phyloP scores from a whole-genome alignment of 2,329 filamentous ascomycete species.

The Alternaria triticimaculans region DNA sequence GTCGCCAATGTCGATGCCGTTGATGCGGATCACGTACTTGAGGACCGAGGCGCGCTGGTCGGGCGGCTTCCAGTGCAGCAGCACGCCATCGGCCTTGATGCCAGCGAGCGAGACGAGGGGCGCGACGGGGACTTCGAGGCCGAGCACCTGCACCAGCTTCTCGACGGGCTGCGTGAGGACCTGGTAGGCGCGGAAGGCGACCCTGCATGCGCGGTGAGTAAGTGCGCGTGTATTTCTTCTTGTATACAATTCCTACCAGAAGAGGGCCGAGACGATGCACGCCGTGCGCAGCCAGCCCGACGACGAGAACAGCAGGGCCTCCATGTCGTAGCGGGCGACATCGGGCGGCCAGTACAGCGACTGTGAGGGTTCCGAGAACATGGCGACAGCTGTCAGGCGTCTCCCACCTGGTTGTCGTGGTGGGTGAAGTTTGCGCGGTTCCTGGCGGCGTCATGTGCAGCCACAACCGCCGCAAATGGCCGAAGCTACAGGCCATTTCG shows the following conservation, averaged over 20 bases:
- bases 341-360: conserved; percentile 44
- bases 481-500: conserved; percentile 18
- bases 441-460: conserved; percentile 2
- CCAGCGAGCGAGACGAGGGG: conserved; percentile 90
- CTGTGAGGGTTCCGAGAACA: conserved; percentile 42
- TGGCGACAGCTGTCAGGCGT: conserved; percentile 22
- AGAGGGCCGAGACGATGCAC: conserved; percentile 44
- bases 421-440: background rate
- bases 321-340: conserved; percentile 46
- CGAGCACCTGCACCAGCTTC: conserved; percentile 86
- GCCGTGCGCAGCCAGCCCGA: conserved; percentile 46
- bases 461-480: conserved; percentile 19
- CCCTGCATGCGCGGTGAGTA: conserved; percentile 58
- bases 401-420: conserved; percentile 12
- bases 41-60: conserved; percentile 71
- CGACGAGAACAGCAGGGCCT: conserved; percentile 42
- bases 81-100: conserved; percentile 84
- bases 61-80: conserved; percentile 87
- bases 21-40: conserved; percentile 91
- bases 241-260: conserved; percentile 34
- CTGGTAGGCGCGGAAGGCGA: conserved; percentile 83
- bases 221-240: background rate
- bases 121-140: conserved; percentile 89
- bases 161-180: conserved; percentile 91
- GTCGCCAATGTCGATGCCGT: conserved; percentile 90